Evolutionary conservation across 176 grass and related monocot genomes (phyloP).

Genomic region (Phoenix dactylifera): DNA sequence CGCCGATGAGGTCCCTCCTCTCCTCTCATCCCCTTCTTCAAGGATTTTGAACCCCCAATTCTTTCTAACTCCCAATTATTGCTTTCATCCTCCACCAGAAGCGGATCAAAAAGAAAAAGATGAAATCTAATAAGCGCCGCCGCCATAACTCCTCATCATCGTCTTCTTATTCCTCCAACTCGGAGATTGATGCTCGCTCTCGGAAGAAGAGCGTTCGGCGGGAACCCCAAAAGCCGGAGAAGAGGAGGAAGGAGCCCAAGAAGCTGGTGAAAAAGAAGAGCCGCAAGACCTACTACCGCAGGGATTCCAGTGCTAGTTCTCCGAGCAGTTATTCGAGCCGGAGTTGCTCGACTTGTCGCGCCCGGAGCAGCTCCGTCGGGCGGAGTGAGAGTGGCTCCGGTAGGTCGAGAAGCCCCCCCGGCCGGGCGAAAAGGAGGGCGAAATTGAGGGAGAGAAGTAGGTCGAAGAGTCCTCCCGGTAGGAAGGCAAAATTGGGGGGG

Average conservation of each 20-base stretch:
- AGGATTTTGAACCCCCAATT: neutral
- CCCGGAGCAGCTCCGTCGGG: neutral
- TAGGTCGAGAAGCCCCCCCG: neutral
- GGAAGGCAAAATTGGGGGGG: constrained; percentile 30
- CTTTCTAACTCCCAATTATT: neutral
- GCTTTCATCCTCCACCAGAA: neutral
- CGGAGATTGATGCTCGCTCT: neutral
- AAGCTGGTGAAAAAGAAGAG: neutral
- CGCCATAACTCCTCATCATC: neutral
- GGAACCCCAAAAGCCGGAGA: neutral
- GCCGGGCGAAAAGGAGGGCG: neutral
- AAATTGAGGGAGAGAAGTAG: constrained; percentile 2
- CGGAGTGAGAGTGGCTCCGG: neutral
- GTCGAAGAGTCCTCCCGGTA: constrained; percentile 23
- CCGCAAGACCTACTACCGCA: neutral
- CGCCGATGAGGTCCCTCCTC: neutral
- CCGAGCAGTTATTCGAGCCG: constrained; percentile 5
- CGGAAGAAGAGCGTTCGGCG: neutral
- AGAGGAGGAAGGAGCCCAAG: neutral
- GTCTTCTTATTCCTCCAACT: constrained; percentile 2
- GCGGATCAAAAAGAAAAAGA: constrained; percentile 1
- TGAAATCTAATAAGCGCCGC: constrained; percentile 2
- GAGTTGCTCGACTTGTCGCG: constrained; percentile 9
- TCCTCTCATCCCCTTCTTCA: neutral
- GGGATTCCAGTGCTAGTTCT: neutral